A percentile compares a stretch with the other conserved stretches of the same genome.
Evolutionary conservation across 2,329 filamentous ascomycete genomes (phyloP).

Genomic region (Didymella pinodella): DNA sequence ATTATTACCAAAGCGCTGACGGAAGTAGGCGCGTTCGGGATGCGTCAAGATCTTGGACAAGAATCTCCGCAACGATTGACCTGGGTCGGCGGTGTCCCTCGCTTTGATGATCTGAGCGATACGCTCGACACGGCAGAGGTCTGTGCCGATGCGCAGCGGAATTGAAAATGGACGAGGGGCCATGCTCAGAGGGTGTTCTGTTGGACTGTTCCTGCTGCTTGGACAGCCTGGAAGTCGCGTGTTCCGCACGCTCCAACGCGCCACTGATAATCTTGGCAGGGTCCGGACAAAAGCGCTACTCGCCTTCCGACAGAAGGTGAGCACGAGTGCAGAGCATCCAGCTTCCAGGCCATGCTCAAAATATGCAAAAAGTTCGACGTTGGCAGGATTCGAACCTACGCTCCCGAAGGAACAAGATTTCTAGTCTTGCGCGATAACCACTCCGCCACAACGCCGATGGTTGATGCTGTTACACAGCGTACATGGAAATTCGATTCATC

Average conservation of each 20-base stretch:
- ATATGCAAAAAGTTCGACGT: conserved; percentile 34
- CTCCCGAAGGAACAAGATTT: conserved; percentile 55
- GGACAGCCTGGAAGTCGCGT: neutral
- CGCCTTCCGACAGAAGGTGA: neutral
- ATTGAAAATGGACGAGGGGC: conserved; percentile 66
- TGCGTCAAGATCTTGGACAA: conserved; percentile 40
- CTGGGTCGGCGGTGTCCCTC: conserved; percentile 8
- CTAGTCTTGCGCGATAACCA: conserved; percentile 55
- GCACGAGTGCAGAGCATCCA: neutral
- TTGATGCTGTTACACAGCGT: conserved; percentile 15
- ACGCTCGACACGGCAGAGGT: conserved; percentile 76
- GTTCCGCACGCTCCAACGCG: neutral
- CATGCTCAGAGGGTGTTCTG: conserved; percentile 42
- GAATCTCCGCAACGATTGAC: conserved; percentile 28
- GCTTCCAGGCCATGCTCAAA: neutral
- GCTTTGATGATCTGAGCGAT: conserved; percentile 65
- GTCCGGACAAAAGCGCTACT: conserved; percentile 1
- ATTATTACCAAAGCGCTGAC: conserved; percentile 35
- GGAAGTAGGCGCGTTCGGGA: conserved; percentile 45
- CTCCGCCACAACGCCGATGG: conserved; percentile 50
- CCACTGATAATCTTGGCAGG: conserved; percentile 7
- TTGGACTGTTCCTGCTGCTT: neutral
- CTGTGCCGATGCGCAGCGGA: conserved; percentile 76
- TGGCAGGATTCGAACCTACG: conserved; percentile 52
- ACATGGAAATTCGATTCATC: neutral